Evolutionary conservation across 805 yeast species (phyloP).

Genomic region (Diddensiella santjacobensis): DNA sequence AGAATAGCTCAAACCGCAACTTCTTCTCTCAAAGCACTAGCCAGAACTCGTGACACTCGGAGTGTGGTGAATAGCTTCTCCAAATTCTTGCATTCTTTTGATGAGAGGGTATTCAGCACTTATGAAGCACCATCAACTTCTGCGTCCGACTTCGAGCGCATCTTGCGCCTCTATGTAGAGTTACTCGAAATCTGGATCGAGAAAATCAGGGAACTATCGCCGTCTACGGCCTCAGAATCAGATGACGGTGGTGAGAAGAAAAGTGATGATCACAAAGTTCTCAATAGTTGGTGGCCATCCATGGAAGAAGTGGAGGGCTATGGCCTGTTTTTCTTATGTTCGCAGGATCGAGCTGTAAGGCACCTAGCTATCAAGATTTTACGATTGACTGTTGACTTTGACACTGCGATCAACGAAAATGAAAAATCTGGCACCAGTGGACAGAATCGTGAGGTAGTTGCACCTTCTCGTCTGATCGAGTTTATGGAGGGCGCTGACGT

Average conservation of each 20-base stretch:
- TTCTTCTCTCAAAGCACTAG: conserved; percentile 59
- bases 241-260: conserved; percentile 32
- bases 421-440: conserved; percentile 11
- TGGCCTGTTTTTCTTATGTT: conserved; percentile 85
- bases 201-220: conserved; percentile 15
- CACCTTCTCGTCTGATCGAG: conserved; percentile 48
- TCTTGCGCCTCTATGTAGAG: conserved; percentile 70
- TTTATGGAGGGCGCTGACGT: conserved; percentile 70
- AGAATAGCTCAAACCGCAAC: conserved; percentile 63
- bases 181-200: conserved; percentile 75
- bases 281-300: conserved; percentile 69
- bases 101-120: conserved; percentile 47
- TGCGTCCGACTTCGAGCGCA: conserved; percentile 54
- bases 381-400: conserved; percentile 79
- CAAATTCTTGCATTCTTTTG: conserved; percentile 72
- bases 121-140: conserved; percentile 56
- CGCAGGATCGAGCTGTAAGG: conserved; percentile 76
- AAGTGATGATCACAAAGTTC: conserved; percentile 16
- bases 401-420: conserved; percentile 62
- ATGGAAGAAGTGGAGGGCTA: conserved; percentile 96
- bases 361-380: conserved; percentile 72
- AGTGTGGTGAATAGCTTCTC: conserved; percentile 71
- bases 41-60: conserved; percentile 65
- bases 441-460: conserved; percentile 19
- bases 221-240: conserved; percentile 25